Evolutionary conservation across 768 basidiomycete genomes (phyloP), one percentile per base, ranked within the genome.

Genomic region (Asterophora lycoperdoides): DNA sequence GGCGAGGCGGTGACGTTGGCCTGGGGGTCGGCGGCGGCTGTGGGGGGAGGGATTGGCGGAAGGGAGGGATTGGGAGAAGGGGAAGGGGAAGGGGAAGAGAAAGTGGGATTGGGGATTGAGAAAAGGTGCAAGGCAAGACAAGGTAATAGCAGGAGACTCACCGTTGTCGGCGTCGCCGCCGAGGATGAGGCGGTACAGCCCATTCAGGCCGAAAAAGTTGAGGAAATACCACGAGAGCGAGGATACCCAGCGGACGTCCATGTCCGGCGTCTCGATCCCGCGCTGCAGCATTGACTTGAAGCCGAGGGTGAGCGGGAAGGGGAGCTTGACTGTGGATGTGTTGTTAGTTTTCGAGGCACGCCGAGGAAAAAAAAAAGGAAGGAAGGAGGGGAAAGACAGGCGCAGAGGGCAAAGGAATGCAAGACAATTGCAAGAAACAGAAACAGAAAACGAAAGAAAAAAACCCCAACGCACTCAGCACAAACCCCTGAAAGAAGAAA

Each of bases 231-330:
- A 98, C 14, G 92, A 94, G 46, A 98, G 75, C 9, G 96, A 96
- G 17, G 96, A 99, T 28, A 98, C 96, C 94, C 96, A 99, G 69
- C 91, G 81, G 9, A 97, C 96, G 66, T 98, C 95, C 87, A 98
- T 90, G 64, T 96, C 93, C 9, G 84, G 84, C 0, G 94, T 94
- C 63, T 93, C 87, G 41, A 98, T 89, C 19, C 94, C 95, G 42
- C 94, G 84, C 60, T 98, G 94, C 9, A 99, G 80, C 88, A 99
- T 95, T 11, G 90, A 87, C 66, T 97, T 98, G 79, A 98, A 99
- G 2, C 94, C 93, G 23, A 93, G 76, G 6, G 96, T 98, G 44
- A 99, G 70, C 2, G 96, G 96, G 71, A 99, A 99, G 3, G 96
- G 96, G 0, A 99, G 74, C 63, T 93, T 94, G 67, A 96, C 95